phyloP scores from a whole-genome alignment of 192 early-diverging fungal genomes.

The Cladochytrium replicatum region DNA sequence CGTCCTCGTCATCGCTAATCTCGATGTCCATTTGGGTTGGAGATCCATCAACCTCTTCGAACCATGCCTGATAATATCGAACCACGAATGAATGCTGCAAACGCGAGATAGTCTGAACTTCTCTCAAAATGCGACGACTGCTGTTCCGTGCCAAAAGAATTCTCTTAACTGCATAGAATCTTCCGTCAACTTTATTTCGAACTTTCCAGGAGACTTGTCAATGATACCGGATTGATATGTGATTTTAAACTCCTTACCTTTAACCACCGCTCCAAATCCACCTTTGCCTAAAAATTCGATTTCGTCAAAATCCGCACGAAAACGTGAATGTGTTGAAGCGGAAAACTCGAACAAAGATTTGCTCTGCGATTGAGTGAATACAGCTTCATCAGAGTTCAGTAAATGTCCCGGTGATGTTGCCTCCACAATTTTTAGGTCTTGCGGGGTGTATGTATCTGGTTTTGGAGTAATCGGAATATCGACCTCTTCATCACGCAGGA shows the following conservation, averaged over 20 bases:
- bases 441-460: slow-evolving; percentile 31
- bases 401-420: neutral
- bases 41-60: too few species aligned
- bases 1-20: slow-evolving; percentile 19
- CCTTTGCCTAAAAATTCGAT: slow-evolving; percentile 43
- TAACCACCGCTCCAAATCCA: slow-evolving; percentile 92
- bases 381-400: neutral
- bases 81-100: slow-evolving; percentile 86
- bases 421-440: slow-evolving; percentile 16
- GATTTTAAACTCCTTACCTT: slow-evolving; percentile 71
- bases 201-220: slow-evolving; percentile 34
- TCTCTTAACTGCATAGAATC: slow-evolving; percentile 89
- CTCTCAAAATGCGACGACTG: slow-evolving; percentile 75
- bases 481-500: slow-evolving; percentile 32
- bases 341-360: slow-evolving; percentile 7
- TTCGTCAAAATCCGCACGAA: slow-evolving; percentile 36
- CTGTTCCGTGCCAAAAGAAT: slow-evolving; percentile 70
- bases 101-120: slow-evolving; percentile 82
- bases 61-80: slow-evolving; percentile 80
- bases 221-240: neutral
- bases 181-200: slow-evolving; percentile 43
- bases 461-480: slow-evolving; percentile 20
- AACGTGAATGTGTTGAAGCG: slow-evolving; percentile 23
- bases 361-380: slow-evolving; percentile 12
- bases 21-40: slow-evolving; percentile 5